These are phyloP conservation scores for Acer saccharum DNA, from an alignment of 345 rosid genomes.

Conservation along the genomic window DNA sequence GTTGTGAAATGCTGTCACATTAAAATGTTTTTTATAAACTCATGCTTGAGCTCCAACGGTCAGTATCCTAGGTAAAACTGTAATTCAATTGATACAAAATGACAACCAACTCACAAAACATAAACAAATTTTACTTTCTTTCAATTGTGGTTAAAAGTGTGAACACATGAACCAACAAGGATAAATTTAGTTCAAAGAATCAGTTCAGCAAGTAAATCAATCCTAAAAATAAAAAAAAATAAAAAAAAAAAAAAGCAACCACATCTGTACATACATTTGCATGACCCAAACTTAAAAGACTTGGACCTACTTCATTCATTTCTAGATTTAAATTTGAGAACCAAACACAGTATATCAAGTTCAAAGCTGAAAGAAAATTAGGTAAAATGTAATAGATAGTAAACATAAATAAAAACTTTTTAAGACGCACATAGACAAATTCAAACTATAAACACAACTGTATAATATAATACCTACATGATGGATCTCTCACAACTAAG, in stretches of 20 bases:
- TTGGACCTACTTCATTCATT: neutral
- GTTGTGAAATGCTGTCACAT: neutral
- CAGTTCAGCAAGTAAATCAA: neutral
- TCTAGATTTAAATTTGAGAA: neutral
- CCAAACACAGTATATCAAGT: neutral
- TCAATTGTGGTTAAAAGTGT: neutral
- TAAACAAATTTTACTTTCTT: neutral
- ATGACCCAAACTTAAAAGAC: neutral
- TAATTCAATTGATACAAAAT: neutral
- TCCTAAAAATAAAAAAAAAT: neutral
- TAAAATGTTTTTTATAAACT: neutral
- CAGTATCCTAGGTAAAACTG: neutral
- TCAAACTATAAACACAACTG: neutral
- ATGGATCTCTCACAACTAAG: neutral
- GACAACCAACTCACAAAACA: conserved; percentile 1
- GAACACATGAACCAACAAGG: neutral
- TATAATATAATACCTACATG: neutral
- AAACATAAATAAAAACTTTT: neutral
- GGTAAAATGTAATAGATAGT: neutral
- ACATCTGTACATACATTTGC: neutral
- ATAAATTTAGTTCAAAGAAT: neutral
- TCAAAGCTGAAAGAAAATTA: neutral
- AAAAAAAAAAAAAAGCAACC: neutral
- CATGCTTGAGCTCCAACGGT: neutral
- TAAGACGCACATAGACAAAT: neutral